These are phyloP conservation scores for Aspergillus amoenus DNA, from an alignment of 2,329 filamentous ascomycete species.

Conservation along the genomic window DNA sequence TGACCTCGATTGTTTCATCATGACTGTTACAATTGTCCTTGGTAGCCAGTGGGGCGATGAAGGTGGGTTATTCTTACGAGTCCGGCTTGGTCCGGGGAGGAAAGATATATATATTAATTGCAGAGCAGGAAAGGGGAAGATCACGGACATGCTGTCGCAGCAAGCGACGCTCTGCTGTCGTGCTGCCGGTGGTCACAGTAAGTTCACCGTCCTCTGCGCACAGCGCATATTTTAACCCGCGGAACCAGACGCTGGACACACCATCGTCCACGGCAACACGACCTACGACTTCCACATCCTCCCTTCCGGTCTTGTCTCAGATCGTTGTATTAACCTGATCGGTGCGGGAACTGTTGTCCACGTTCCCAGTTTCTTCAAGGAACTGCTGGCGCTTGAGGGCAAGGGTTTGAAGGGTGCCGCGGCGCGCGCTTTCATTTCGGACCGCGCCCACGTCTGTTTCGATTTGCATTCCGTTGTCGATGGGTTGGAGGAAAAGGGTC, in stretches of 20 bases:
- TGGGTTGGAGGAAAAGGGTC: slow-evolving; percentile 45
- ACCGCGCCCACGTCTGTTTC: slow-evolving; percentile 48
- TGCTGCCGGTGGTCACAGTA: slow-evolving; percentile 49
- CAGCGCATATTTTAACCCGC: not conserved
- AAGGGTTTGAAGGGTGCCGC: slow-evolving; percentile 44
- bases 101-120: not conserved
- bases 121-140: slow-evolving; percentile 46
- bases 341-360: slow-evolving; percentile 49
- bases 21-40: slow-evolving; percentile 45
- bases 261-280: slow-evolving; percentile 46
- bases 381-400: slow-evolving; percentile 42
- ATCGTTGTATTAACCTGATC: slow-evolving; percentile 47
- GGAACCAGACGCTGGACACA: slow-evolving; percentile 44
- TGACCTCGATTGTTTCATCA: slow-evolving; percentile 13
- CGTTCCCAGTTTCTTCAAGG: slow-evolving; percentile 50
- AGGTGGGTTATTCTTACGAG: slow-evolving; percentile 27
- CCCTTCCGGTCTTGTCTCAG: slow-evolving; percentile 46
- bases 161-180: slow-evolving; percentile 45
- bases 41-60: slow-evolving; percentile 51
- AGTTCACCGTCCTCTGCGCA: slow-evolving; percentile 17
- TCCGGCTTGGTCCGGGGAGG: not conserved
- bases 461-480: slow-evolving; percentile 48
- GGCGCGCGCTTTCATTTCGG: slow-evolving; percentile 47
- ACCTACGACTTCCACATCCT: slow-evolving; percentile 53
- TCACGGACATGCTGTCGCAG: slow-evolving; percentile 49